Evolutionary conservation across 768 basidiomycete species (phyloP), one percentile per base, ranked within the genome.

Genomic region (Suillus occidentalis): DNA sequence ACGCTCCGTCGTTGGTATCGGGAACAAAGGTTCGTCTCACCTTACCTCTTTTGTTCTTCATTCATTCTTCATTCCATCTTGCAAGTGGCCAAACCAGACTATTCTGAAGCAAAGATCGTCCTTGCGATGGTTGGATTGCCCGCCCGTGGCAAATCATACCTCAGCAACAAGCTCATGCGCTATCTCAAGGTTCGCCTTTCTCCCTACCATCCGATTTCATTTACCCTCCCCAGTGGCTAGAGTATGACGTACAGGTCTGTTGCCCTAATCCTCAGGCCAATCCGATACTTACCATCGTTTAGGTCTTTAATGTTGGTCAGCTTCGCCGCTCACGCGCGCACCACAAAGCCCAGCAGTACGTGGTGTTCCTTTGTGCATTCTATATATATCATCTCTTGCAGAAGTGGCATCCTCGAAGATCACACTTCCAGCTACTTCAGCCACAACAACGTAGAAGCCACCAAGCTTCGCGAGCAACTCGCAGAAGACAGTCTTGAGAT

Each of bases 301-400:
- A 95, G 92, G 97, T 99, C 6, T 99, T 99, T 83, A 99, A 99
- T 73, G 97, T 99, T 36, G 97, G 97, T 7, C 97, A 99, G 75
- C 81, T 97, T 28, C 86, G 96, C 63, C 87, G 95, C 36, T 90
- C 91, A 1, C 87, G 95, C 67, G 97, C 97, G 18, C 85, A 81
- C 65, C 88, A 92, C 72, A 87, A 84, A 74, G 91, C 89, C n/a
- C 81, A 89, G 71, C 85, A 88, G 90, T 94, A 66, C 4, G 76
- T 70, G 64, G 83, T 72, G 3, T 25, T 28, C 22, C 10, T 3
- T 47, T 1, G 14, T 28, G 53, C n/a, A 20, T 47, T 16, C 61
- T 60, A 22, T 61, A 70, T 40, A 52, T 6, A 42, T 20, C 12
- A 20, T 40, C 56, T 55, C 53, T 45, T 55, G 36, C 40, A 92